Evolutionary conservation across 2,329 filamentous ascomycete genomes (phyloP).

Genomic region (Apiospora koreana): DNA sequence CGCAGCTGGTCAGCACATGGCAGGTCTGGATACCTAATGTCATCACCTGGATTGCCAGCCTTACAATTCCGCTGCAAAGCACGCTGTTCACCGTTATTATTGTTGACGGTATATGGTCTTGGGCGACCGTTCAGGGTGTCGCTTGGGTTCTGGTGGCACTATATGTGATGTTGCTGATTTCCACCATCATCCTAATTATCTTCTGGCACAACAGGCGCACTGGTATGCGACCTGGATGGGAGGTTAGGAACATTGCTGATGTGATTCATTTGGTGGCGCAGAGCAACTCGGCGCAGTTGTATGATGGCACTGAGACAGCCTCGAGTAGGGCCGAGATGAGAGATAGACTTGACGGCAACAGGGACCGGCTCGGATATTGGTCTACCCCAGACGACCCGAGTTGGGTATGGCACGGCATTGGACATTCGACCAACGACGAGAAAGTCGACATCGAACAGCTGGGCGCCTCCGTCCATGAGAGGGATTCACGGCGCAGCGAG

Average conservation of each 20-base stretch:
- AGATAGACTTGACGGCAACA: constrained; percentile 55
- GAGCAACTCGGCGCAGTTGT: constrained; percentile 76
- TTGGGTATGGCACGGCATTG: constrained; percentile 67
- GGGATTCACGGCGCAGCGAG: constrained; percentile 23
- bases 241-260: constrained; percentile 79
- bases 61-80: constrained; percentile 80
- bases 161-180: constrained; percentile 67
- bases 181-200: constrained; percentile 58
- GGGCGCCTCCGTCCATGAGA: constrained; percentile 25
- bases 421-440: constrained; percentile 27
- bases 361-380: constrained; percentile 86
- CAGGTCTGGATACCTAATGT: constrained; percentile 67
- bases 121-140: constrained; percentile 76
- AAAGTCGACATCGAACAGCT: constrained; percentile 27
- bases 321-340: constrained; percentile 52
- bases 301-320: constrained; percentile 67
- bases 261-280: constrained; percentile 75
- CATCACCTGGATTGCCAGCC: constrained; percentile 75
- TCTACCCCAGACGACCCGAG: constrained; percentile 63
- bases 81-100: constrained; percentile 69
- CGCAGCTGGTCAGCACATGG: constrained; percentile 61
- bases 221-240: constrained; percentile 72
- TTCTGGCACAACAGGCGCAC: constrained; percentile 68
- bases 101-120: constrained; percentile 65
- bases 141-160: constrained; percentile 77